phyloP scores from a whole-genome alignment of 257 asterid species.

The Solanum tarapatanum region DNA sequence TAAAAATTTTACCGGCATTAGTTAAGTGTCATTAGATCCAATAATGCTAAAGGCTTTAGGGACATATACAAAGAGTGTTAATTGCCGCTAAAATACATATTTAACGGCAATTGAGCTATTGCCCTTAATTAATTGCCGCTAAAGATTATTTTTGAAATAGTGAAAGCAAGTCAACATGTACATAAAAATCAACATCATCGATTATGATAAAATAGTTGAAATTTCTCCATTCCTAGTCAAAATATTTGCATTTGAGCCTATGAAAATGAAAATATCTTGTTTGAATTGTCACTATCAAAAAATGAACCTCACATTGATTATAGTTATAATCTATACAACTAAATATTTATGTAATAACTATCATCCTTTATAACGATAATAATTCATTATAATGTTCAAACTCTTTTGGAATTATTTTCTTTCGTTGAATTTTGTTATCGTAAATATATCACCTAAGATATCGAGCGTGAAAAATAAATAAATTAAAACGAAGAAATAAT shows the following conservation, averaged over 20 bases:
- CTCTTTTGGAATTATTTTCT: no score
- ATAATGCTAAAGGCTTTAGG: no score
- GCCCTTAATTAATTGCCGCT: no score
- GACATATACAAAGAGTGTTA: no score
- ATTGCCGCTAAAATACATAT: no score
- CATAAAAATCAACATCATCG: not conserved
- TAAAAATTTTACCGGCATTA: no score
- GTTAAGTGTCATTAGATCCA: no score
- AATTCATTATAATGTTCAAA: not conserved
- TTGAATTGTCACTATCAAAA: not conserved
- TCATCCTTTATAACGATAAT: not conserved
- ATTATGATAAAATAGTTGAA: not conserved
- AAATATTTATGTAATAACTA: not conserved
- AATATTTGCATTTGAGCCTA: not conserved
- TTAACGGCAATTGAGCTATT: no score
- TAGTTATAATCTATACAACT: not conserved
- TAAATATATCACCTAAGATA: not conserved
- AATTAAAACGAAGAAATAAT: not conserved
- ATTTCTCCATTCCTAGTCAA: not conserved
- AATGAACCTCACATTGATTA: not conserved
- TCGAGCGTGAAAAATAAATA: not conserved
- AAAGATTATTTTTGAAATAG: no score
- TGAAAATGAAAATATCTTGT: not conserved
- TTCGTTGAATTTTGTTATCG: not conserved
- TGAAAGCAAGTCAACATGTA: not conserved